Base-by-base conservation (phyloP, 768 basidiomycete genomes). In the Lepiota venenata region DNA sequence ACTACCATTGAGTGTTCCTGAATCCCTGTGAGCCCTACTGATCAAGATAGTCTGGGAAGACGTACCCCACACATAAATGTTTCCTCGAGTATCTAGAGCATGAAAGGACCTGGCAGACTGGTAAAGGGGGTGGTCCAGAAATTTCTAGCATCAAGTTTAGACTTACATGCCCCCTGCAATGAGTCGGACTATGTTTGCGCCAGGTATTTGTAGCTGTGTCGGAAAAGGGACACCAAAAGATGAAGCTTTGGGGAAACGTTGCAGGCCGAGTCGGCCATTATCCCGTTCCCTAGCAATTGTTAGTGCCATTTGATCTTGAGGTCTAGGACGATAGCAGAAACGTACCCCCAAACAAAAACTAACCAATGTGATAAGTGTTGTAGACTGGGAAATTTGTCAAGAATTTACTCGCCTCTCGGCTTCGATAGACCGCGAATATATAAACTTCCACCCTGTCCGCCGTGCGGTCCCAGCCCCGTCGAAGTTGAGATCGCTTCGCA, bases 101-200 rank as follows among this genome's bases (percentile, higher is more conserved):
- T 93, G 87, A 68, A 93, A 95, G 29, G 86, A 90, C 91, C 91
- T 93, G 55, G 18, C 35, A 14, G 21, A 22, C 14, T 50, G 39
- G 45, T 38, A 45, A 56, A 43, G 47, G 46, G 44, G 27, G 21
- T 48, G 56, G 32, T 37, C 46, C 20, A 44, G 15, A 18, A 44
- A 4, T 32, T 32, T 7, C 32, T 29, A 29, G 27, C 8, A 40
- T 40, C 45, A 44, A 10, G 47, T 15, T 29, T 38, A 37, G 4
- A 69, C 83, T 58, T 62, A 90, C 92, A 88, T 93, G 63, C 93
- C 93, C 16, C 90, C 87, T 0, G 92, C 89, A 38, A 82, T 79
- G 39, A 95, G 72, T 56, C 74, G 81, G 37, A 94, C 88, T 52
- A 93, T 79, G 11, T 82, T 79, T 15, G 72, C 77, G 29, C 77